Base-by-base conservation (phyloP, 78 protist species). In the Cavenderia fasciculata region DNA sequence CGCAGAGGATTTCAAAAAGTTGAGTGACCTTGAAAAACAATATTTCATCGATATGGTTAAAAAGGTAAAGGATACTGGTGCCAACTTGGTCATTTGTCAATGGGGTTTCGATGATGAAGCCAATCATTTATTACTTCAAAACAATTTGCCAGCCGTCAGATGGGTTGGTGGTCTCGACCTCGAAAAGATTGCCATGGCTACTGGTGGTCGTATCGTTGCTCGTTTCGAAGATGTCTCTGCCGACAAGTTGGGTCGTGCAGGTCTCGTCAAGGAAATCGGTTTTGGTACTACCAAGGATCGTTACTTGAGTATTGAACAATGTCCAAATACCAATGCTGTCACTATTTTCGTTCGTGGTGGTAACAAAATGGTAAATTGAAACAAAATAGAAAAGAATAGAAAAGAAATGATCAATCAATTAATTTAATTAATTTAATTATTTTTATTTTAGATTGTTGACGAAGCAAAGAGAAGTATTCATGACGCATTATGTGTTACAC, bases 61-160 rank as follows among this genome's bases (percentile, higher is more conserved):
- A 41, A 25, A 74, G 47, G 95, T 97, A 74, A 98, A 98, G 94
- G 98, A 86, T 3, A 47, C 96, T 47, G 99, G 99, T 59, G 98
- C 99, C 59, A 98, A 92, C 72, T 89, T 99, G 0, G 99, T 97
- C 29, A 21, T 97, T 47, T 98, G 99, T 96, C 99, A 99, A 95
- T 99, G 99, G 99, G 99, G 99, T 51, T 99, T 99, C 69, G 99
- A 99, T 71, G 99, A 99, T 94, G 99, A 99, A 89, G 99, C 99
- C 47, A 99, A 98, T 95, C 99, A 98, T 94, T 93, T 99, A 21
- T 87, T 99, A 18, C 66, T 97, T 66, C 97, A 97, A 93, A 95
- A 96, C 93, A 62, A 94, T 57, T 95, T 99, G 33, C 99, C 99
- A 23, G 99, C 99, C 33, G 96, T 99, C 40, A 94, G 99, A 46